These are phyloP conservation scores for Alternaria gansuensis DNA, from an alignment of 2,329 filamentous ascomycete species.

Conservation along the genomic window DNA sequence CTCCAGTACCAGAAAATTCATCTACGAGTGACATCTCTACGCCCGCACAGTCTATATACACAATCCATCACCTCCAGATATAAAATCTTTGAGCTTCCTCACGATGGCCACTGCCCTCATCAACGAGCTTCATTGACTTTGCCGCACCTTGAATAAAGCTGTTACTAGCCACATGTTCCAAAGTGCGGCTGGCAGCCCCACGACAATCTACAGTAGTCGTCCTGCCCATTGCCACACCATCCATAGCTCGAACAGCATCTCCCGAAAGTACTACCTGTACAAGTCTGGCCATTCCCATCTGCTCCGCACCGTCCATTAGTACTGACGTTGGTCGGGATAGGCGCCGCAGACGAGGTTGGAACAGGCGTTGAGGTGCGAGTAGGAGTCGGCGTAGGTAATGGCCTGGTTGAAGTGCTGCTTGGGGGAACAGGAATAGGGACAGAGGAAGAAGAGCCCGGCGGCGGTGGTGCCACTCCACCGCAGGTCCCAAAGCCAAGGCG, in stretches of 20 bases:
- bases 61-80: not conserved
- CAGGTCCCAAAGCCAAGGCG: conserved; percentile 38
- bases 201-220: conserved; percentile 33
- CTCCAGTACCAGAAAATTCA: not conserved
- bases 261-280: conserved; percentile 36
- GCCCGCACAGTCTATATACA: not conserved
- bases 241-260: conserved; percentile 41
- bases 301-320: conserved; percentile 40
- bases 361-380: conserved; percentile 27
- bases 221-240: conserved; percentile 33
- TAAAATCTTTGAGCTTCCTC: not conserved
- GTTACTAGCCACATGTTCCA: conserved; percentile 27
- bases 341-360: conserved; percentile 22
- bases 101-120: not conserved
- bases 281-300: conserved; percentile 33
- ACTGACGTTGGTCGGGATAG: conserved; percentile 39
- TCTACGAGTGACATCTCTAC: not conserved
- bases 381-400: conserved; percentile 28
- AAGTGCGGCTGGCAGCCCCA: conserved; percentile 38
- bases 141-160: not conserved
- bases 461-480: conserved; percentile 29
- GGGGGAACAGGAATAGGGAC: conserved; percentile 12
- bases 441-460: conserved; percentile 27
- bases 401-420: conserved; percentile 19
- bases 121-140: not conserved